Conservation (phyloP, 2,329 filamentous ascomycete species). For the Botryotinia convoluta region DNA sequence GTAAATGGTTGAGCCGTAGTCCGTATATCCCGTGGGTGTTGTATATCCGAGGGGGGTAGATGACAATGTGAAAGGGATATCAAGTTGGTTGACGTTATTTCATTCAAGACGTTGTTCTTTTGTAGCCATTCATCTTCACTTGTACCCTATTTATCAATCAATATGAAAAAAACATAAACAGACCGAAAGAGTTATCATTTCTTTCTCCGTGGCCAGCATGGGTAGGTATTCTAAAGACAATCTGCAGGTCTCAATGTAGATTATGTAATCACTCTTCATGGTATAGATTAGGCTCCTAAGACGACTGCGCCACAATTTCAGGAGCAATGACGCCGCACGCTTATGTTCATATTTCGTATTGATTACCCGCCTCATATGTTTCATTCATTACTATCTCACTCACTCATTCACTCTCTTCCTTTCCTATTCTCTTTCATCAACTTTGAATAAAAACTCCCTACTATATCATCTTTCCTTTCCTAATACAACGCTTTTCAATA, state of each 20-base stretch:
- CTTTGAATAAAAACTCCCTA: neutral
- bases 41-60: neutral
- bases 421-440: neutral
- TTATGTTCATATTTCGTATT: neutral
- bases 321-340: neutral
- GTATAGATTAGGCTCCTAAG: neutral
- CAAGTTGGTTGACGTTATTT: neutral
- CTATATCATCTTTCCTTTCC: neutral
- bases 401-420: neutral
- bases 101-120: neutral
- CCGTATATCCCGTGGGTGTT: neutral
- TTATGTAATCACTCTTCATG: conserved; percentile 6
- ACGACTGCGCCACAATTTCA: conserved; percentile 5
- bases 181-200: no score
- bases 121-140: no score
- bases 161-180: no score
- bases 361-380: neutral
- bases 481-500: neutral
- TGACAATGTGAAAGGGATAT: neutral
- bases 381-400: neutral
- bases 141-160: no score
- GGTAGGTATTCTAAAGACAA: neutral
- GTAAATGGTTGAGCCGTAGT: neutral
- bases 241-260: neutral
- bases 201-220: no score